Conservation (phyloP, 2,329 filamentous ascomycete species). For the Calonectria henricotiae region DNA sequence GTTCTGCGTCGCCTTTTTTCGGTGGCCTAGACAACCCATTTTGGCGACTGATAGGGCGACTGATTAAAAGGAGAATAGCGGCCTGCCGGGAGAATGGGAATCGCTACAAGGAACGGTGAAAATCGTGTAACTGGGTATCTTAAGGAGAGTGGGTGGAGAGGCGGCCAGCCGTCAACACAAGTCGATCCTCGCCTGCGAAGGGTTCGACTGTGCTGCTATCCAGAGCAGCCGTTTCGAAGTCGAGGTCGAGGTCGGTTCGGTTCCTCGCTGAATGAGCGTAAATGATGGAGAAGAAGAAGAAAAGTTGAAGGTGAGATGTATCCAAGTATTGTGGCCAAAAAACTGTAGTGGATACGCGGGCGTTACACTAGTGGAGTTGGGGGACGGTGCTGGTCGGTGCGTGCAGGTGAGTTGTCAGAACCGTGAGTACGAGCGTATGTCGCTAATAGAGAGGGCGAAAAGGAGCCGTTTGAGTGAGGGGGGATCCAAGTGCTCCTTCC, state of each 20-base stretch:
- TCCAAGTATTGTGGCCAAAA: conserved; percentile 21
- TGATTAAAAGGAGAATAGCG: conserved; percentile 25
- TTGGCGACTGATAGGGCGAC: conserved; percentile 50
- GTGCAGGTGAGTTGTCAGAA: conserved; percentile 34
- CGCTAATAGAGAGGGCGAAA: conserved; percentile 30
- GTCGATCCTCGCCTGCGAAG: conserved; percentile 69
- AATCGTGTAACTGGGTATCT: conserved; percentile 38
- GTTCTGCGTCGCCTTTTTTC: conserved; percentile 75
- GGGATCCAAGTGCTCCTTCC: neutral
- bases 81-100: conserved; percentile 38
- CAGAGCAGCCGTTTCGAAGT: conserved; percentile 41
- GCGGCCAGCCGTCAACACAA: conserved; percentile 61
- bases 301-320: conserved; percentile 41
- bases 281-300: conserved; percentile 26
- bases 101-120: conserved; percentile 34
- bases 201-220: conserved; percentile 59
- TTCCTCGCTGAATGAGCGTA: conserved; percentile 29
- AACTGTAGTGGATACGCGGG: conserved; percentile 25
- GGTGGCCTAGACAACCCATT: conserved; percentile 79
- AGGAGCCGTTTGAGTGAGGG: conserved; percentile 10
- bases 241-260: conserved; percentile 3
- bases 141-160: conserved; percentile 32
- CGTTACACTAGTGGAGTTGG: conserved; percentile 36
- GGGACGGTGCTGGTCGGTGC: conserved; percentile 36
- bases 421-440: conserved; percentile 32